Evolutionary conservation across 164 flowering plant genomes (phyloP), one percentile per base, ranked within the genome.

Genomic region (Berberis thunbergii): DNA sequence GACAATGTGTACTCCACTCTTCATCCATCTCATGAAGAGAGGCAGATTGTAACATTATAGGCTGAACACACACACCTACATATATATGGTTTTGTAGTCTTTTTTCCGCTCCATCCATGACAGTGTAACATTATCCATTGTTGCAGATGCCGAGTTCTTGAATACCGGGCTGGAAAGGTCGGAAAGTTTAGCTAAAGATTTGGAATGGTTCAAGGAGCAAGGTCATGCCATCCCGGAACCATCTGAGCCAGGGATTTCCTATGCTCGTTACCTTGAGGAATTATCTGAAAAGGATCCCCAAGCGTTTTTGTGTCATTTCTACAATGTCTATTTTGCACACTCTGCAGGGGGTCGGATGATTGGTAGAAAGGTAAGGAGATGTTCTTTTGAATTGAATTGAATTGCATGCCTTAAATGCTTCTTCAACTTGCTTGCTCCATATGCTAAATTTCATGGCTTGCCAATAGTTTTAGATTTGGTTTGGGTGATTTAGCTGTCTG

Each of bases 341-440:
- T n/a, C 82, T 40, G 96, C 99, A 53, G 99, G 99, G 55, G 97
- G 99, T 52, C 86, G 94, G 44, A 94, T 94, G 96, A 94, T 94
- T 55, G 99, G 99, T 52, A 89, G 61, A 72, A 87, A 89, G 91
- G 97, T 94, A 74, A 67, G 7, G n/a, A 45, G 26, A 26, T 26
- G 26, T 26, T 26, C 26, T 26, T 26, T 26, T 26, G 26, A 26
- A 26, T 26, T 26, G n/a, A n/a, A n/a, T n/a, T n/a, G 26, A 26
- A 26, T 26, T 26, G 26, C 26, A 26, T 26, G 54, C 11, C n/a
- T 52, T 12, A 52, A n/a, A 52, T 46, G 4, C 49, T 46, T 46
- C 49, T 4, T 46, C 49, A 46, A 46, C 4, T 52, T 26, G 26
- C 26, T 26, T 26, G 26, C 26, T 26, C 26, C 26, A 26, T 26